Evolutionary conservation across 2,329 filamentous ascomycete genomes (phyloP), one percentile per base, ranked within the genome.

Genomic region (Colletotrichum plurivorum): DNA sequence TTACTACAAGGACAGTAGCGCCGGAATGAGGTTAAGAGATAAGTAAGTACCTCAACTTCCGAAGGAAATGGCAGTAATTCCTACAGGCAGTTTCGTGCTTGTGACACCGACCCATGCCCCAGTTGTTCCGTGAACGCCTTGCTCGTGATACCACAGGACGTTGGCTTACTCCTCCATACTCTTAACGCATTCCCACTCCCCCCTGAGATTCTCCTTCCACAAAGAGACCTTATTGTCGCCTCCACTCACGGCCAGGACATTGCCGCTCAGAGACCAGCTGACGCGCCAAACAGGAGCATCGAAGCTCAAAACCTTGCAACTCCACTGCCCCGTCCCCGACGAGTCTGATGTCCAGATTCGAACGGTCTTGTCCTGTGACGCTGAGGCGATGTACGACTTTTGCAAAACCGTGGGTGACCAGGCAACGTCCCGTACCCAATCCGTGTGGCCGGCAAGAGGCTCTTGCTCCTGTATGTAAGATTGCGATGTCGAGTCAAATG

Each of bases 131-230:
- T 75, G 69, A 80, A 81, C 78, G 79, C 80, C 80, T 75, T 76
- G 77, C 77, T 75, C 73, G 71, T 43, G 61, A 57, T 56, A 65
- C 41, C 59, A 13, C 18, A 15, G 22, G 15, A 54, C 27, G 43
- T 20, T 72, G 43, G 36, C 59, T 77, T 86, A 97, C 84, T 97
- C 94, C 80, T 97, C 95, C 79, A 99, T 95, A 69, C 94, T 94
- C 89, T 97, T 98, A 73, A 98, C 94, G 76, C 93, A 94, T 83
- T 98, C 95, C 96, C 96, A 99, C 78, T 97, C 94, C 63, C 96
- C 96, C 79, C 93, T 93, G 75, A 99, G 85, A 79, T 97, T 97
- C 88, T 99, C 96, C 88, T 98, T 99, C 95, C 95, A 99, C 80
- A 99, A 82, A 62, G 92, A 97, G 64, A 99, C 95, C 84, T 97